Evolutionary conservation across 306 rosid species (phyloP).

Genomic region (Astragalus membranaceus): DNA sequence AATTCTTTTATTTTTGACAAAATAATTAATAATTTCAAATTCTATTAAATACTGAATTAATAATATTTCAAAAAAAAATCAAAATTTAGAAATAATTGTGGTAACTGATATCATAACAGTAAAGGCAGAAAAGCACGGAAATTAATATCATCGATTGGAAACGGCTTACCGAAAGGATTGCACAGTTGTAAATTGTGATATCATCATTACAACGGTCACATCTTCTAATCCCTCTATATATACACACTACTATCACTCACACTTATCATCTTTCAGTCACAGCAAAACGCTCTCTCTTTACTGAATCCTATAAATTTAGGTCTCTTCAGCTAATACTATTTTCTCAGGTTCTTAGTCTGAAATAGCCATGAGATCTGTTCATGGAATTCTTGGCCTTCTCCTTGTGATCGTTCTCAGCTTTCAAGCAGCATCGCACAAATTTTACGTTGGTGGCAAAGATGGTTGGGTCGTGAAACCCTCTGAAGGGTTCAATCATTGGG

Average conservation of each 20-base stretch:
- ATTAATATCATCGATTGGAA: not conserved
- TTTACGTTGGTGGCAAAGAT: conserved; percentile 59
- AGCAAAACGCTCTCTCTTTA: not conserved
- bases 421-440: conserved; percentile 20
- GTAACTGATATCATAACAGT: not conserved
- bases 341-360: not conserved
- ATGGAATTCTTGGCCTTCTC: not conserved
- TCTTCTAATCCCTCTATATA: not conserved
- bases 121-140: not conserved
- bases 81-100: not conserved
- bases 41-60: too few relatives aligned
- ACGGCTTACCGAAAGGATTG: not conserved
- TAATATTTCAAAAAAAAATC: not conserved
- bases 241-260: not conserved
- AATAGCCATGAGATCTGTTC: not conserved
- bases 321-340: not conserved
- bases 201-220: not conserved
- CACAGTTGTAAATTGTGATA: not conserved
- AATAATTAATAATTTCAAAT: too few relatives aligned
- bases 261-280: not conserved
- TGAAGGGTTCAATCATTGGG: conserved; percentile 47
- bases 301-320: not conserved
- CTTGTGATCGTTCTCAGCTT: conserved; percentile 8
- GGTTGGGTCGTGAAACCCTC: conserved; percentile 64
- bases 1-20: too few relatives aligned